Evolutionary conservation across 164 flowering plant genomes (phyloP), one percentile per base, ranked within the genome.

Genomic region (Stephania yunnanensis): DNA sequence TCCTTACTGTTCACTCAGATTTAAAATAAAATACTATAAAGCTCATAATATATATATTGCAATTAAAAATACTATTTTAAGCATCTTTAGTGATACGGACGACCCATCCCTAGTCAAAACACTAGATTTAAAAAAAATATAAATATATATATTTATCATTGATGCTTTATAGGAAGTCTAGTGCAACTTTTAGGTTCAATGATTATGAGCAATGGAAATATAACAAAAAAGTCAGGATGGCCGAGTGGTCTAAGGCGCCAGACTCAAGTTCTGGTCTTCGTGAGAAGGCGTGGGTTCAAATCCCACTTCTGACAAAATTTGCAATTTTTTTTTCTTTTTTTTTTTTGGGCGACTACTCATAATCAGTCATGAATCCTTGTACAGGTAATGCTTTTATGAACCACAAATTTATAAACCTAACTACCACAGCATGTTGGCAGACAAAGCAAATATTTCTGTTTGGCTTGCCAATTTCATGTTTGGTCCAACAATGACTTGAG

Each of bases 211-310:
- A 25, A 25, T 25, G 25, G 25, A 0, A 25, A 0, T 0, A 25
- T 25, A 25, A 25, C 25, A 25, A 25, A 0, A 25, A 25, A 25
- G 91, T 91, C 92, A 89, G 91, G 89, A 86, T 89, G 91, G 92
- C 89, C 92, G 91, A 90, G 93, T 87, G 93, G 93, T 91, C 93
- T 90, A 91, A 90, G 92, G 92, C 90, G 93, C 90, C 93, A 91
- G 92, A 90, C 93, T 91, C 93, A 90, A 90, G 93, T 90, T 91
- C 91, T 91, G 93, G 94, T 91, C 89, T 74, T 87, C 90, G 85
- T 3, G 69, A 84, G 88, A 83, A 81, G 86, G 87, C 90, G 86
- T 85, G 88, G 89, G 89, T 84, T 87, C 88, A 86, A 87, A 86
- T 82, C 88, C 85, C 94, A 91, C 92, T 84, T 86, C 88, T 87